Percentiles rank a stretch among this genome's conserved stretches.
These are phyloP conservation scores for Fereydounia khargensis DNA, from an alignment of 1,284 basidiomycete species.

Conservation along the genomic window DNA sequence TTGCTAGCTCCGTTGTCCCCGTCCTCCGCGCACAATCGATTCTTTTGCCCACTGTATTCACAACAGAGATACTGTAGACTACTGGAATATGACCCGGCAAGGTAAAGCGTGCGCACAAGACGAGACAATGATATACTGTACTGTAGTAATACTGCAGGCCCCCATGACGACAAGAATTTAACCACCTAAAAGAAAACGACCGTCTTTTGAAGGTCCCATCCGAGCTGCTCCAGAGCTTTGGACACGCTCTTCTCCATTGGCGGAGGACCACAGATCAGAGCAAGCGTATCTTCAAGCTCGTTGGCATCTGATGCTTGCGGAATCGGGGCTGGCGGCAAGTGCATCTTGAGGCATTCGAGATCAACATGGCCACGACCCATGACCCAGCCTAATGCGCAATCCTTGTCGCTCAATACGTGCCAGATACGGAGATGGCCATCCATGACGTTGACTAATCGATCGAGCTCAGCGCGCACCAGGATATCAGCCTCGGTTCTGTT, in stretches of 20 bases:
- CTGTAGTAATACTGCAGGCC: neutral
- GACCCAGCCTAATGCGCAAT: conserved; percentile 59
- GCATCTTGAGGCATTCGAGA: conserved; percentile 58
- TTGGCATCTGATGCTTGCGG: conserved; percentile 3
- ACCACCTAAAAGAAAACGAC: conserved; percentile 44
- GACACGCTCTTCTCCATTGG: conserved; percentile 56
- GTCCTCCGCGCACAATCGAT: too few relatives aligned
- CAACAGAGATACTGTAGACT: too few relatives aligned
- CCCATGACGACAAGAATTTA: neutral
- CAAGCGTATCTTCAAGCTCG: conserved; percentile 56
- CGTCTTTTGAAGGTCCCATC: conserved; percentile 43
- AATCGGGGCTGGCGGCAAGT: conserved; percentile 58
- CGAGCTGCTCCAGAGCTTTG: conserved; percentile 27
- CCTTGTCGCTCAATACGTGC: conserved; percentile 60
- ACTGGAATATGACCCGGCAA: neutral
- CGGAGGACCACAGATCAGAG: conserved; percentile 65
- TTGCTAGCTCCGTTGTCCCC: too few relatives aligned
- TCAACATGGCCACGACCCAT: conserved; percentile 62
- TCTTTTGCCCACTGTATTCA: too few relatives aligned
- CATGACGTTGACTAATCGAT: conserved; percentile 58
- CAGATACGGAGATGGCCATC: conserved; percentile 61
- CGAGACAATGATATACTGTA: neutral
- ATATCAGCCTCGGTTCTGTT: conserved; percentile 64
- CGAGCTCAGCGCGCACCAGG: conserved; percentile 64
- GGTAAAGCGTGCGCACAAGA: neutral